Evolutionary conservation across 2,329 filamentous ascomycete species (phyloP).

Genomic region (Neurospora sp.): DNA sequence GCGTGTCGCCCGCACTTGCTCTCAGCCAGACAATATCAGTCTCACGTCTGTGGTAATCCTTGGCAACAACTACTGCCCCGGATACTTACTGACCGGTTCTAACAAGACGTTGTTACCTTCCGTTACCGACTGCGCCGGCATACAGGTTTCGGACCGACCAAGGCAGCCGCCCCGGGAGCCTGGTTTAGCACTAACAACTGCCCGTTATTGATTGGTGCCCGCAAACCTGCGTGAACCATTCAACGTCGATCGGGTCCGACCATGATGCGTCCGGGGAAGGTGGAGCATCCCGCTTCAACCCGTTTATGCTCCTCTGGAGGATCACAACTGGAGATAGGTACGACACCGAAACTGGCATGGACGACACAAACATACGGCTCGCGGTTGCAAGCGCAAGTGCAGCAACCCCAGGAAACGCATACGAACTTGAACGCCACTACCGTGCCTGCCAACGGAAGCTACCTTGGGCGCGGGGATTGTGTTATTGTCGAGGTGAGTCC

Average conservation of each 20-base stretch:
- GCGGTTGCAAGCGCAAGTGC: neutral
- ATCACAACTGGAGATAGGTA: neutral
- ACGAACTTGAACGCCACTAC: neutral
- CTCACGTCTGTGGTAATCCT: neutral
- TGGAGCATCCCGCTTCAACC: neutral
- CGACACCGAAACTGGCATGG: neutral
- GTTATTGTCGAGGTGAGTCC: neutral
- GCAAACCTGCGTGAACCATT: conserved; percentile 1
- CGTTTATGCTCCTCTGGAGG: neutral
- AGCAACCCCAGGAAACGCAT: neutral
- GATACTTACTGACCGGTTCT: neutral
- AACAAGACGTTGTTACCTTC: neutral
- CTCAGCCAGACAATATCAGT: neutral
- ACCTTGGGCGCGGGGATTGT: neutral
- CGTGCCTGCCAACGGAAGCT: neutral
- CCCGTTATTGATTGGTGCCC: conserved; percentile 6
- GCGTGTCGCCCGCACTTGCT: neutral
- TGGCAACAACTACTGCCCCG: neutral
- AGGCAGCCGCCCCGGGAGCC: neutral
- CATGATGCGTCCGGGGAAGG: neutral
- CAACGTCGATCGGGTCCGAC: conserved; percentile 3
- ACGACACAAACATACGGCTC: neutral
- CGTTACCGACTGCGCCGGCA: neutral
- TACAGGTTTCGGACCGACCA: neutral
- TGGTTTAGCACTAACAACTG: neutral